phyloP scores from a whole-genome alignment of 2,329 filamentous ascomycete genomes.

The Curvularia lunata region DNA sequence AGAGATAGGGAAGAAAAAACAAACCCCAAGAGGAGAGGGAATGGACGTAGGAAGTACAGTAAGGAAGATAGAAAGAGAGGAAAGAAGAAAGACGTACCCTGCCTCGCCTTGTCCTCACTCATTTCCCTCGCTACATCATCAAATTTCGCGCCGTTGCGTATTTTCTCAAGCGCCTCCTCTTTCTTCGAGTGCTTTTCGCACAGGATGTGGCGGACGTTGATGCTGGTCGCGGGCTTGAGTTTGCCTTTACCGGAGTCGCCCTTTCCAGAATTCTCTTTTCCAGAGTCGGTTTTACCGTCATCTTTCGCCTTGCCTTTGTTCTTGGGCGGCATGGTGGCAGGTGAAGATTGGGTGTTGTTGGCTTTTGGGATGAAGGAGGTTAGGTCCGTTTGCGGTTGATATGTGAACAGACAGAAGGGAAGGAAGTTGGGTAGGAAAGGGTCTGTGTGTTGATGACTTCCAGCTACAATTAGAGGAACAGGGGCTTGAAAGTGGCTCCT shows the following conservation, averaged over 20 bases:
- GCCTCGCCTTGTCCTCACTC: slow-evolving; percentile 77
- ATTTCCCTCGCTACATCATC: slow-evolving; percentile 75
- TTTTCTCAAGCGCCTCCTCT: slow-evolving; percentile 73
- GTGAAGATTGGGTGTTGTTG: too few species aligned
- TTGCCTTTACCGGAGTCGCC: slow-evolving; percentile 53
- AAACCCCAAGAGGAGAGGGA: too few species aligned
- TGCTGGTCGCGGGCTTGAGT: slow-evolving; percentile 68
- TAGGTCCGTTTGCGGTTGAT: too few species aligned
- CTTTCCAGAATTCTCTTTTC: slow-evolving; percentile 35
- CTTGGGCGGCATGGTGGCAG: slow-evolving; percentile 32
- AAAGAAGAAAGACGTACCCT: slow-evolving; percentile 40
- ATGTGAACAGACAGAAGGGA: too few species aligned
- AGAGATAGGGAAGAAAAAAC: slow-evolving; percentile 4
- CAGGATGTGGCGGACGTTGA: slow-evolving; percentile 76
- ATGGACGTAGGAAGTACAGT: too few species aligned
- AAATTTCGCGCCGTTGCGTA: slow-evolving; percentile 72
- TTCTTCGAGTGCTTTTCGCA: slow-evolving; percentile 81
- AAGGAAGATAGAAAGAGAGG: neutral
- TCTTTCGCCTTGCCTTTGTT: slow-evolving; percentile 33
- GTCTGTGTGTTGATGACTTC: too few species aligned
- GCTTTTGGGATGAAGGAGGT: too few species aligned
- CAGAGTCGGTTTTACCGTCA: slow-evolving; percentile 28
- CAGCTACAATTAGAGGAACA: too few species aligned
- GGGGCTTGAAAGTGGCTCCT: too few species aligned
- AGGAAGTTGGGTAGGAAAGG: too few species aligned